Evolutionary conservation across 2,329 filamentous ascomycete species (phyloP).

Genomic region (Phyllosticta citriasiana): DNA sequence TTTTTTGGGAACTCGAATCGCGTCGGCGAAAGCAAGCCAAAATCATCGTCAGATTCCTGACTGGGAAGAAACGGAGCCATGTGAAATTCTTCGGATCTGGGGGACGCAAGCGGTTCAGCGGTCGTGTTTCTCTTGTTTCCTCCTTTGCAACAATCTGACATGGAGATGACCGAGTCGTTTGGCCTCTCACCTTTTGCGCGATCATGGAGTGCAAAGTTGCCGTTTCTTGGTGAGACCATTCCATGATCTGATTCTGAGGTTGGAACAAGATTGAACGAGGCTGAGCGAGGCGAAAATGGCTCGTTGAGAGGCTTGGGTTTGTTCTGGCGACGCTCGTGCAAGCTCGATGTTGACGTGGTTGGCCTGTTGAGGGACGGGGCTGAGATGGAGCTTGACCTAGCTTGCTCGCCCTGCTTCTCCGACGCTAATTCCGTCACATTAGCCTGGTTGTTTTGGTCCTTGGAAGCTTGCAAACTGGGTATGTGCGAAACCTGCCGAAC

Average conservation of each 20-base stretch:
- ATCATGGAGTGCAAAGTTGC: conserved; percentile 6
- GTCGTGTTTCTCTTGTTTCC: neutral
- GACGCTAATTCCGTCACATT: conserved; percentile 6
- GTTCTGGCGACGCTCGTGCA: conserved; percentile 8
- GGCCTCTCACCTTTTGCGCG: conserved; percentile 2
- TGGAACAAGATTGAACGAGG: neutral
- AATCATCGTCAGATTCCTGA: conserved; percentile 25
- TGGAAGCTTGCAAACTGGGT: conserved; percentile 12
- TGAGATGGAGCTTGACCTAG: neutral
- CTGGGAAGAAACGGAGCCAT: conserved; percentile 19
- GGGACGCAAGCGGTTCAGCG: conserved; percentile 21
- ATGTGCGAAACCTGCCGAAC: conserved; percentile 9
- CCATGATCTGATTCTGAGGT: neutral
- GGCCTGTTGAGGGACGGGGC: neutral
- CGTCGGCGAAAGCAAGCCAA: conserved; percentile 29
- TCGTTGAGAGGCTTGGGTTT: conserved; percentile 5
- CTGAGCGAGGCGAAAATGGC: neutral
- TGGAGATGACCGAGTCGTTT: conserved; percentile 11
- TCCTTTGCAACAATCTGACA: conserved; percentile 4
- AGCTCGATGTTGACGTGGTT: neutral
- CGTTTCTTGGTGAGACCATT: conserved; percentile 5
- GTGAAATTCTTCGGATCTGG: conserved; percentile 28
- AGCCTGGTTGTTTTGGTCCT: conserved; percentile 17
- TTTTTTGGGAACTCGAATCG: conserved; percentile 30
- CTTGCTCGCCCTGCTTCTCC: neutral